These are phyloP conservation scores for Volvox carteri DNA, from an alignment of 163 green algal genomes.

Conservation along the genomic window DNA sequence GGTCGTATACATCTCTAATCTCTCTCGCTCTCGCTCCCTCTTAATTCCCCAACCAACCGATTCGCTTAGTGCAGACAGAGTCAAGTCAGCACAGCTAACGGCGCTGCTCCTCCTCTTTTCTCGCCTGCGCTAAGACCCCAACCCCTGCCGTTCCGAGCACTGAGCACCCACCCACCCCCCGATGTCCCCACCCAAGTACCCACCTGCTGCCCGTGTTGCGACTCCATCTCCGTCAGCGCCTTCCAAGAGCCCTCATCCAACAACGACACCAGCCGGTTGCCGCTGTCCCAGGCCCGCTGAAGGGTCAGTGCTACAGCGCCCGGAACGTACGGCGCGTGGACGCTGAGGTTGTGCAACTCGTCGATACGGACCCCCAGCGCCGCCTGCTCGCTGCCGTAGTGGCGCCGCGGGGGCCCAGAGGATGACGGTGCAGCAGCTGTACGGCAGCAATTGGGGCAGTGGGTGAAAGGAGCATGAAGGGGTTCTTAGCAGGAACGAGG, in stretches of 20 bases:
- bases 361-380: constrained; percentile 76
- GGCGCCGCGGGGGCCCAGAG: neutral
- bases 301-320: constrained; percentile 69
- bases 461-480: neutral
- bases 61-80: no score
- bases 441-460: no score
- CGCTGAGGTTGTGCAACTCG: constrained; percentile 76
- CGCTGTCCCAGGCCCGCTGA: constrained; percentile 79
- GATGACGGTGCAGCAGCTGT: neutral
- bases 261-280: constrained; percentile 74
- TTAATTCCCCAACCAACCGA: no score
- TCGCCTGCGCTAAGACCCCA: no score
- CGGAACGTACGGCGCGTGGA: constrained; percentile 71
- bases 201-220: constrained; percentile 45
- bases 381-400: constrained; percentile 66
- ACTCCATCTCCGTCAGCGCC: constrained; percentile 48
- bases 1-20: no score
- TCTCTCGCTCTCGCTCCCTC: no score
- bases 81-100: no score
- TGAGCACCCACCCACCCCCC: neutral
- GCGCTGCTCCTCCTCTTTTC: no score
- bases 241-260: constrained; percentile 70
- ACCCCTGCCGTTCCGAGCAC: no score
- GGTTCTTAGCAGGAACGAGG: no score
- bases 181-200: no score